Evolutionary conservation across 2,329 filamentous ascomycete species (phyloP).

Genomic region (Orbilia quercus): DNA sequence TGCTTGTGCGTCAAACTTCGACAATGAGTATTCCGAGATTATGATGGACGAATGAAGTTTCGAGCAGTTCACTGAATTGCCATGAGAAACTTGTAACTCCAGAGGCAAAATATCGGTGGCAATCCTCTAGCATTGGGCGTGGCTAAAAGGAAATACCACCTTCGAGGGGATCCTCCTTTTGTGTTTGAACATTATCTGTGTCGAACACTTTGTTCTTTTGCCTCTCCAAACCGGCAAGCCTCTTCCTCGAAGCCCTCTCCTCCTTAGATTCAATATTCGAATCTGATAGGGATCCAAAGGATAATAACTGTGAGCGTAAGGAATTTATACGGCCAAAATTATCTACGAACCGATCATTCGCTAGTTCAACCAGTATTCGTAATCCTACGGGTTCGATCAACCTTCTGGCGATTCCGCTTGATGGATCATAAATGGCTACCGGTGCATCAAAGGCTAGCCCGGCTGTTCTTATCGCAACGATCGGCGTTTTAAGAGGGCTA

Average conservation of each 20-base stretch:
- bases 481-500: constrained; percentile 71
- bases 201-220: constrained; percentile 6
- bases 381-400: constrained; percentile 71
- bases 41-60: constrained; percentile 11
- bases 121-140: not conserved
- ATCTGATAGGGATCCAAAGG: not conserved
- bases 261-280: constrained; percentile 20
- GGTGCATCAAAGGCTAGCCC: constrained; percentile 85
- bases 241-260: constrained; percentile 24
- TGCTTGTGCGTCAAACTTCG: constrained; percentile 33
- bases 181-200: not conserved
- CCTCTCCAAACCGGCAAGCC: constrained; percentile 22
- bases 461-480: constrained; percentile 86
- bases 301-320: constrained; percentile 64
- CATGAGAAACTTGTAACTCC: not conserved
- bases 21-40: constrained; percentile 32
- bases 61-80: not conserved
- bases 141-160: constrained; percentile 36
- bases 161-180: constrained; percentile 16
- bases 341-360: constrained; percentile 78
- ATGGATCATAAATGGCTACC: constrained; percentile 69
- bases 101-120: not conserved
- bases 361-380: constrained; percentile 73
- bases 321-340: constrained; percentile 75
- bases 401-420: constrained; percentile 61